A percentile compares a stretch with the other conserved stretches of the same genome.
phyloP scores from a whole-genome alignment of 2,329 filamentous ascomycete species.

The Chaetomium olivaceum region DNA sequence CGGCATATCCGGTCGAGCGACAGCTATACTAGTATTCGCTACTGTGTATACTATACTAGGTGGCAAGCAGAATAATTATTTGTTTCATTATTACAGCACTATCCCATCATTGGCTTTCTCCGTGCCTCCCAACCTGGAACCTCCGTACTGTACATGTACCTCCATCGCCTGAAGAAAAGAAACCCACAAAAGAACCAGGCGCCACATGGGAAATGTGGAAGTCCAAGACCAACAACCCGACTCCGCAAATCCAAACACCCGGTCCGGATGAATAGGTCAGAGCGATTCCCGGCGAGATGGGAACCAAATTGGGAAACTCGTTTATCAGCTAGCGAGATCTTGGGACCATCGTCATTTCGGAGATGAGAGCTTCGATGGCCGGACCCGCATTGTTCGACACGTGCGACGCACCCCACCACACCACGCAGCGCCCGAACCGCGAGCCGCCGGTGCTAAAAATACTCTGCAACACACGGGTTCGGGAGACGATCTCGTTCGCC shows the following conservation, averaged over 20 bases:
- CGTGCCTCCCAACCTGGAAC: no score
- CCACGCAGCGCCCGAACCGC: constrained; percentile 2
- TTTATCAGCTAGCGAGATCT: constrained; percentile 8
- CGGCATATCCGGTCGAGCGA: not conserved
- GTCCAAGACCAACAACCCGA: not conserved
- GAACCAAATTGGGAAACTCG: not conserved
- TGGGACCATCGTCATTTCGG: constrained; percentile 29
- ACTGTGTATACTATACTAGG: no score
- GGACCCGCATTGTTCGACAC: constrained; percentile 24
- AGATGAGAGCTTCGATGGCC: constrained; percentile 21
- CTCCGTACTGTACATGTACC: no score
- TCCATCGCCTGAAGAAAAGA: not conserved
- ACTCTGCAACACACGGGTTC: not conserved
- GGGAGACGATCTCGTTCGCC: constrained; percentile 5
- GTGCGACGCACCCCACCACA: constrained; percentile 17
- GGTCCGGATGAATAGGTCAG: not conserved
- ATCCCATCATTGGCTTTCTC: not conserved
- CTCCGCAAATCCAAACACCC: constrained; percentile 1
- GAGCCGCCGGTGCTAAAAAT: constrained; percentile 24
- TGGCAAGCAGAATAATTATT: not conserved
- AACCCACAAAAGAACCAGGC: not conserved
- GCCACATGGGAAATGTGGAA: not conserved
- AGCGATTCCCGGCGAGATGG: not conserved
- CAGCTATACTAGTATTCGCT: not conserved
- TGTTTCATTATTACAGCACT: not conserved